These are phyloP conservation scores for Colletotrichum musicola DNA, from an alignment of 2,329 filamentous ascomycete genomes.

Conservation along the genomic window DNA sequence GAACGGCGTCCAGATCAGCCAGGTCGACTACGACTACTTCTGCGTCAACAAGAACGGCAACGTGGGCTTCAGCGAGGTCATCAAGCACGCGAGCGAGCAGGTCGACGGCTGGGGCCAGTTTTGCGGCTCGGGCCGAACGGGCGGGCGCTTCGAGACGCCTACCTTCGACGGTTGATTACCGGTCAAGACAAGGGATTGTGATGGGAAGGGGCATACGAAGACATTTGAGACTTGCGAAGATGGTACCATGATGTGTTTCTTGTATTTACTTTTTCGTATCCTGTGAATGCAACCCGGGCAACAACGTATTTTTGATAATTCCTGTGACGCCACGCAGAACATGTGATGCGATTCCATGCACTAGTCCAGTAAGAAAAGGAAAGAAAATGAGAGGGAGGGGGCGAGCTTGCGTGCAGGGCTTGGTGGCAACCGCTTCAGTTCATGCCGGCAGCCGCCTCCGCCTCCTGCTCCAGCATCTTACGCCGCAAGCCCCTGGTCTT, in stretches of 20 bases:
- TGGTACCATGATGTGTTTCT: background rate
- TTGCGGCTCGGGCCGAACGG: slow-evolving; percentile 40
- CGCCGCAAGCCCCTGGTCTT: slow-evolving; percentile 53
- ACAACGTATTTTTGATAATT: background rate
- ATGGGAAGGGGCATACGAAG: background rate
- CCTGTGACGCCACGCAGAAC: slow-evolving; percentile 6
- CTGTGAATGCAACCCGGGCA: background rate
- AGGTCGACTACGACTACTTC: slow-evolving; percentile 44
- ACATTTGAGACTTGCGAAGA: background rate
- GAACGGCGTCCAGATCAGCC: slow-evolving; percentile 42
- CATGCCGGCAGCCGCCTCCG: slow-evolving; percentile 24
- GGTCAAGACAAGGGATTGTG: background rate
- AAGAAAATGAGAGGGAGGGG: too few relatives aligned
- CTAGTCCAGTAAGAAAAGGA: too few relatives aligned
- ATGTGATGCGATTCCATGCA: background rate
- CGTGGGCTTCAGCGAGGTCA: slow-evolving; percentile 48
- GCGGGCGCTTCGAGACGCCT: slow-evolving; percentile 43
- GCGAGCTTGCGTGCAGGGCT: too few relatives aligned
- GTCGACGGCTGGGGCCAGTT: slow-evolving; percentile 51
- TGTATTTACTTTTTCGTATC: background rate
- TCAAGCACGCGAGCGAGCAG: slow-evolving; percentile 49
- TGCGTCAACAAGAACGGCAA: slow-evolving; percentile 44
- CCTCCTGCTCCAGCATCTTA: slow-evolving; percentile 41
- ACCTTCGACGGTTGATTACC: slow-evolving; percentile 31
- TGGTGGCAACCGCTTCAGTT: background rate